A percentile compares a stretch with the other conserved stretches of the same genome.
Conservation (phyloP, 2,329 filamentous ascomycete species). For the Byssochlamys sp. region DNA sequence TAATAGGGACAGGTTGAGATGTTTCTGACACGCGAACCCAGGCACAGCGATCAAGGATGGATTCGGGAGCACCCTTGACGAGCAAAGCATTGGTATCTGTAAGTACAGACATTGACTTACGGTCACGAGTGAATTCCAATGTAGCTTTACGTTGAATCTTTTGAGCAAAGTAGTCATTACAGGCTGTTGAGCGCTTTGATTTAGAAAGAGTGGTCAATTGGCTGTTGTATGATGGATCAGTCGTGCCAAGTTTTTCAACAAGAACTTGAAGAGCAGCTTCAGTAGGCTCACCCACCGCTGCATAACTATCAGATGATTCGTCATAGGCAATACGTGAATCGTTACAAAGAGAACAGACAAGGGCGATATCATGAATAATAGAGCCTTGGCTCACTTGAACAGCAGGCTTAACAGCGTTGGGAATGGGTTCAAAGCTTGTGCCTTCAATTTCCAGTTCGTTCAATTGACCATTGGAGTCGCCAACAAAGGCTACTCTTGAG, state of each 20-base stretch:
- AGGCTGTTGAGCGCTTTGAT: constrained; percentile 62
- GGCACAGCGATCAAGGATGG: constrained; percentile 88
- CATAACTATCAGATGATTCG: constrained; percentile 60
- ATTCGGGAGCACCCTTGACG: constrained; percentile 93
- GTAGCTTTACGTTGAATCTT: constrained; percentile 67
- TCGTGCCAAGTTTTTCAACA: constrained; percentile 87
- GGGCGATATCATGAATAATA: constrained; percentile 68
- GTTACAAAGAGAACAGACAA: constrained; percentile 71
- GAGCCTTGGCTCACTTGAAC: constrained; percentile 60
- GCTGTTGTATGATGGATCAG: constrained; percentile 52
- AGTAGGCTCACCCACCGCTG: constrained; percentile 84
- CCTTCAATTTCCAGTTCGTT: constrained; percentile 85
- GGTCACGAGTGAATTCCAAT: constrained; percentile 92
- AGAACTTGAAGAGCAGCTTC: constrained; percentile 85
- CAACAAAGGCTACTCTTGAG: constrained; percentile 78
- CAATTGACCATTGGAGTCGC: constrained; percentile 60
- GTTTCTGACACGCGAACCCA: too few relatives aligned
- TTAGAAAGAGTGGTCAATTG: constrained; percentile 39
- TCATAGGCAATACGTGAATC: constrained; percentile 78
- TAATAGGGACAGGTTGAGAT: too few relatives aligned
- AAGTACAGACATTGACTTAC: constrained; percentile 98
- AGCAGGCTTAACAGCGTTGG: constrained; percentile 57
- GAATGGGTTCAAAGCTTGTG: constrained; percentile 80
- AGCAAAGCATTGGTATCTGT: constrained; percentile 61
- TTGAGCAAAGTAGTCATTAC: constrained; percentile 75